These are phyloP conservation scores for Emergomyces africanus DNA, from an alignment of 2,329 filamentous ascomycete species.

Conservation along the genomic window DNA sequence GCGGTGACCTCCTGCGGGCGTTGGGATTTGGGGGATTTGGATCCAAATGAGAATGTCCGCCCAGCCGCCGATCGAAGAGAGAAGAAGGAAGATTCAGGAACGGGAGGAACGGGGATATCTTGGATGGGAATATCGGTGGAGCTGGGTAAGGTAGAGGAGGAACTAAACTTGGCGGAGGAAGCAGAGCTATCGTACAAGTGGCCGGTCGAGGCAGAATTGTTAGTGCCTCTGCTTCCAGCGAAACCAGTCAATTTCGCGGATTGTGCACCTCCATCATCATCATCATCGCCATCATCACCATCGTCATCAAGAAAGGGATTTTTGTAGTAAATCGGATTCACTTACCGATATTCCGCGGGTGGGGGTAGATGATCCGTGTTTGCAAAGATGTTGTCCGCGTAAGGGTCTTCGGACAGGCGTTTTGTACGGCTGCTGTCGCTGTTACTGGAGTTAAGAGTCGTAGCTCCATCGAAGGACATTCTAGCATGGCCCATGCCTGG, in stretches of 20 bases:
- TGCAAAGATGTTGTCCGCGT: conserved; percentile 28
- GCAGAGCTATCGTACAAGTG: conserved; percentile 34
- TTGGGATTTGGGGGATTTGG: conserved; percentile 20
- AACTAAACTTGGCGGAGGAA: conserved; percentile 40
- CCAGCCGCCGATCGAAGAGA: conserved; percentile 36
- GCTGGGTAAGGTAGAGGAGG: conserved; percentile 43
- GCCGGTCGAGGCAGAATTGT: conserved; percentile 35
- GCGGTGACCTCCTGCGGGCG: conserved; percentile 7
- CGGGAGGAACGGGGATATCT: conserved; percentile 30
- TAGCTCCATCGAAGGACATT: conserved; percentile 33
- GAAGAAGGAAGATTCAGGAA: conserved; percentile 23
- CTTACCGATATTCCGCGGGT: conserved; percentile 28
- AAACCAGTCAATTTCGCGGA: conserved; percentile 17
- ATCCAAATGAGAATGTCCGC: conserved; percentile 43
- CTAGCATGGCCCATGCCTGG: conserved; percentile 25
- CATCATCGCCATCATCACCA: no score
- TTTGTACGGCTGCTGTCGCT: conserved; percentile 24
- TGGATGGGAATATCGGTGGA: conserved; percentile 37
- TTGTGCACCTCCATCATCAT: conserved; percentile 1
- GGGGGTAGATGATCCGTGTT: conserved; percentile 19
- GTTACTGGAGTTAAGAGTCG: conserved; percentile 18
- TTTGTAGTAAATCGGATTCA: background rate
- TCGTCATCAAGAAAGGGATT: no score
- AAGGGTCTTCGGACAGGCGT: conserved; percentile 22
- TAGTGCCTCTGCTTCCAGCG: conserved; percentile 38